Conservation (phyloP, 768 basidiomycete species). For the Mycena indigotica region DNA sequence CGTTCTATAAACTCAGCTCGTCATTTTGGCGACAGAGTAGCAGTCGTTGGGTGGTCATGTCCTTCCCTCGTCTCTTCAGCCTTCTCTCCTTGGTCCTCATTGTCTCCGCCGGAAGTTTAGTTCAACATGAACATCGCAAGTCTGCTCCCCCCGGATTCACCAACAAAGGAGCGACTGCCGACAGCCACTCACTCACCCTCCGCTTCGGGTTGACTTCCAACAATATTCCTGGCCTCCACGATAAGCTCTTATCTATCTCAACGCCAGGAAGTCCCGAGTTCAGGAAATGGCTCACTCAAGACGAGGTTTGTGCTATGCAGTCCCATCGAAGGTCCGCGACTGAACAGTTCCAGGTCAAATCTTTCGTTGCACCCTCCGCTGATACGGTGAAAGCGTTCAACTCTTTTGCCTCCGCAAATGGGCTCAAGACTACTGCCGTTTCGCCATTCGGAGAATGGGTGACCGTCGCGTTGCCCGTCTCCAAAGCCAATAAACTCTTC, state of each 20-base stretch:
- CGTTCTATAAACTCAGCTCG: conserved; percentile 1
- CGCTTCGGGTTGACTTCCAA: conserved; percentile 34
- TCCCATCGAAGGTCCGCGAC: too few relatives aligned
- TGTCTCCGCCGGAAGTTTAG: conserved; percentile 6
- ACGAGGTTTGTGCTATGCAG: too few relatives aligned
- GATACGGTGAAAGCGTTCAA: too few relatives aligned
- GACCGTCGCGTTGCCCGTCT: conserved; percentile 22
- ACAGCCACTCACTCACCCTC: conserved; percentile 24
- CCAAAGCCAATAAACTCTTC: conserved; percentile 24
- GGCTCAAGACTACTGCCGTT: too few relatives aligned
- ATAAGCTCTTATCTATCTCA: conserved; percentile 31
- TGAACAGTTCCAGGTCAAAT: too few relatives aligned
- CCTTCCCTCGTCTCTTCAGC: neutral
- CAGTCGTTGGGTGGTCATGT: too few relatives aligned
- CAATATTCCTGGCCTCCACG: conserved; percentile 31
- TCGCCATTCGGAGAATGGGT: conserved; percentile 18
- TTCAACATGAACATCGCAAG: conserved; percentile 15
- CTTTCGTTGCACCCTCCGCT: too few relatives aligned
- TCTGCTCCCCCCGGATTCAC: conserved; percentile 26
- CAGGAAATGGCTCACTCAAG: conserved; percentile 31
- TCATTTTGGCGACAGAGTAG: neutral
- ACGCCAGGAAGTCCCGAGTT: conserved; percentile 29
- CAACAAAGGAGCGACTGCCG: conserved; percentile 17
- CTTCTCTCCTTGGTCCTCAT: neutral
- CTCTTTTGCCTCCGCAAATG: too few relatives aligned